Conservation (phyloP, 257 asterid genomes). For the Primulina tabacum region DNA sequence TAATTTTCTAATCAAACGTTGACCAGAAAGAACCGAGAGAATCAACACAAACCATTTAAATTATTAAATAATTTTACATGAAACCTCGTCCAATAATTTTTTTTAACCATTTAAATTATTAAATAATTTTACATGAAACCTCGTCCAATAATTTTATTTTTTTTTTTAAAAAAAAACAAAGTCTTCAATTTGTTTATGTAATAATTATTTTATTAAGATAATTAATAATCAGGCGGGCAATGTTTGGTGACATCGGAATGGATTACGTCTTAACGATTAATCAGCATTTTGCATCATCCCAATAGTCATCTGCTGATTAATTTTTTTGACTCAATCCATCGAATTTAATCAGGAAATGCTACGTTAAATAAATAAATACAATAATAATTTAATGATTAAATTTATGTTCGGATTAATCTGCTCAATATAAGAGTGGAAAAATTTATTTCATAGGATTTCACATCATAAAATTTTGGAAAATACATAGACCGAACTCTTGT, state of each 20-base stretch:
- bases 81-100: not conserved
- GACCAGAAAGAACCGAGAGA: not conserved
- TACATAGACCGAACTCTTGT: too few relatives aligned
- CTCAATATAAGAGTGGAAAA: too few relatives aligned
- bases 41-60: not conserved
- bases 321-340: not conserved
- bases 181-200: too few relatives aligned
- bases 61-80: too few relatives aligned
- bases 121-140: not conserved
- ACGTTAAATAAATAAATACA: not conserved
- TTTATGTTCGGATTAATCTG: too few relatives aligned
- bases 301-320: constrained; percentile 18
- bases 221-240: not conserved
- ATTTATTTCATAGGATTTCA: too few relatives aligned
- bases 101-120: too few relatives aligned
- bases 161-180: too few relatives aligned
- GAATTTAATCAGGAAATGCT: not conserved
- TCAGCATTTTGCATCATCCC: constrained; percentile 9
- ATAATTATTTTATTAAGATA: too few relatives aligned
- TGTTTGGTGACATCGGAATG: not conserved
- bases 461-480: too few relatives aligned
- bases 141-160: not conserved
- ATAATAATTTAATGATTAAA: too few relatives aligned
- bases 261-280: not conserved
- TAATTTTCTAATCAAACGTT: too few relatives aligned